Percentiles rank a stretch among this genome's conserved stretches.
Evolutionary conservation across 1,139 yeast species (phyloP).

Genomic region (Pichia sp.): DNA sequence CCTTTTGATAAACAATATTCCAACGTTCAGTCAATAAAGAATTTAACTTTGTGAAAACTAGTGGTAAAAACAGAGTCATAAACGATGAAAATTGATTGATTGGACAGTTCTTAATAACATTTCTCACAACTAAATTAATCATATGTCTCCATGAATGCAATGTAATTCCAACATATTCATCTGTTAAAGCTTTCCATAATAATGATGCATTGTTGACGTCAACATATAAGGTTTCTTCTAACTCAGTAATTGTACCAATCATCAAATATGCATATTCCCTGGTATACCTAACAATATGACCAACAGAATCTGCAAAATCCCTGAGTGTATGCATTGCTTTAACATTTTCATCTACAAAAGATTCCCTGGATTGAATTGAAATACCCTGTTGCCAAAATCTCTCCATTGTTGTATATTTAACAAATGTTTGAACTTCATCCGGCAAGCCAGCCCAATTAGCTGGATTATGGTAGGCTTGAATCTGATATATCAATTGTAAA

Average conservation of each 20-base stretch:
- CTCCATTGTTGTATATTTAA: conserved; percentile 79
- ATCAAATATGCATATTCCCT: conserved; percentile 93
- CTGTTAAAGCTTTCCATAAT: conserved; percentile 82
- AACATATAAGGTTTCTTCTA: conserved; percentile 84
- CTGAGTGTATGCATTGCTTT: conserved; percentile 88
- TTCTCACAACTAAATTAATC: conserved; percentile 82
- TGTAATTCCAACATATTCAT: conserved; percentile 80
- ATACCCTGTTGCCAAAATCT: conserved; percentile 99
- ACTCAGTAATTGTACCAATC: conserved; percentile 80
- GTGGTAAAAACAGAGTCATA: conserved; percentile 72
- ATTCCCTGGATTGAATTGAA: conserved; percentile 87
- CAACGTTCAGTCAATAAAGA: conserved; percentile 63
- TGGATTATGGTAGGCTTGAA: conserved; percentile 92
- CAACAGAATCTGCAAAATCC: conserved; percentile 98
- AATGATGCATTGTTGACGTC: conserved; percentile 72
- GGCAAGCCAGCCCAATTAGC: conserved; percentile 86
- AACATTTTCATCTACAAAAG: conserved; percentile 89
- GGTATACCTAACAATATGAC: conserved; percentile 90
- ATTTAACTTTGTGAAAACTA: conserved; percentile 66
- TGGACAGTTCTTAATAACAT: conserved; percentile 86
- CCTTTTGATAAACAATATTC: conserved; percentile 63
- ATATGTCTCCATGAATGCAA: conserved; percentile 96
- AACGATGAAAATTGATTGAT: conserved; percentile 57
- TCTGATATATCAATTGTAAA: conserved; percentile 76
- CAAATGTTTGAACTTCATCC: conserved; percentile 83